Evolutionary conservation across 176 grass and related monocot species (phyloP).

Genomic region (Carex cristatella): DNA sequence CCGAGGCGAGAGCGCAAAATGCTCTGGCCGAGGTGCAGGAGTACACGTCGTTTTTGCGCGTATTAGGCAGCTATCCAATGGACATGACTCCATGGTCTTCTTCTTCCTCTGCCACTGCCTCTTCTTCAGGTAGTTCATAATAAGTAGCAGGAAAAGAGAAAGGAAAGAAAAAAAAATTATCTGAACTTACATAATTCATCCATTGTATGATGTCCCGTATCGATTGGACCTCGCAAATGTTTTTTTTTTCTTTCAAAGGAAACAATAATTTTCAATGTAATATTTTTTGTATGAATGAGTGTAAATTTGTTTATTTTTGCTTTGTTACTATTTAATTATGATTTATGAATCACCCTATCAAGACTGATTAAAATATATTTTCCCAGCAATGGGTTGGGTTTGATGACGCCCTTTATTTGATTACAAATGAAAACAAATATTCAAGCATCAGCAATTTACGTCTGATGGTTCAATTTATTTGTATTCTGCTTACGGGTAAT

Average conservation of each 20-base stretch:
- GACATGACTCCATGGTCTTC: constrained; percentile 83
- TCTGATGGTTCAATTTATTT: neutral
- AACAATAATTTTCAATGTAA: neutral
- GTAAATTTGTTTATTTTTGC: neutral
- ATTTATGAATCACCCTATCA: neutral
- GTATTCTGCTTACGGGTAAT: too few species aligned
- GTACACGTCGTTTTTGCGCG: constrained; percentile 78
- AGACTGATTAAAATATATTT: neutral
- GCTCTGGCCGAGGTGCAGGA: constrained; percentile 89
- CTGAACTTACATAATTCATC: neutral
- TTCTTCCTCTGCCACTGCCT: neutral
- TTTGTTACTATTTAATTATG: neutral
- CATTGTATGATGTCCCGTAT: neutral
- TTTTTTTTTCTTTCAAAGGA: neutral
- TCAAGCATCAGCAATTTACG: neutral
- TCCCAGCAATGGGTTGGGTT: neutral
- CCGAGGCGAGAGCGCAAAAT: constrained; percentile 76
- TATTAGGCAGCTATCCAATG: constrained; percentile 93
- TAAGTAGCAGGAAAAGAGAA: neutral
- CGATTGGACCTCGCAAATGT: neutral
- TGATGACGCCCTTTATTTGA: neutral
- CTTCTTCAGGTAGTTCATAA: constrained; percentile 17
- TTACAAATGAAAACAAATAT: neutral
- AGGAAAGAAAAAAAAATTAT: neutral
- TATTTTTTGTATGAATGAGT: neutral